Percentiles rank a stretch among this genome's conserved stretches.
Conservation (phyloP, 352 stramenopile species). For the Phytophthora palmivora region DNA sequence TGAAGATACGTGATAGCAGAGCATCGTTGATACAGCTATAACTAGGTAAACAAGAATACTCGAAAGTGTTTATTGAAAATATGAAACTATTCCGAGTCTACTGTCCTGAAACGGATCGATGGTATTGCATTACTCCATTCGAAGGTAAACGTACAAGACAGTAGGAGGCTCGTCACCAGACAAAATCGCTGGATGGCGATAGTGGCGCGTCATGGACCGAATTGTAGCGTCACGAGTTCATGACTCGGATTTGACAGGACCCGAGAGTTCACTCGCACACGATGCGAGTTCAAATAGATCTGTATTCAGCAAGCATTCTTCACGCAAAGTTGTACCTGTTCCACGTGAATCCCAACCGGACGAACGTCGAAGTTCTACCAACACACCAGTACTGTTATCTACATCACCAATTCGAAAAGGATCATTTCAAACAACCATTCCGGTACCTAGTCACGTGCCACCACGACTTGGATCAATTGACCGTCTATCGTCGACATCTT, state of each 20-base stretch:
- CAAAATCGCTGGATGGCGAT: slow-evolving; percentile 7
- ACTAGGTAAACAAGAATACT: background rate
- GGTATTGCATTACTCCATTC: background rate
- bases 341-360: no score
- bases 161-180: background rate
- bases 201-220: slow-evolving; percentile 22
- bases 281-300: slow-evolving; percentile 1
- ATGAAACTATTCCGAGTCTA: background rate
- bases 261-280: slow-evolving; percentile 13
- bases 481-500: slow-evolving; percentile 25
- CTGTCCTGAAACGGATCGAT: slow-evolving; percentile 16
- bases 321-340: slow-evolving; percentile 24
- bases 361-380: slow-evolving; percentile 3
- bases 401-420: slow-evolving; percentile 15
- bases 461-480: slow-evolving; percentile 19
- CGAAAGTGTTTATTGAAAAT: no score
- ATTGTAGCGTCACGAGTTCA: slow-evolving; percentile 12
- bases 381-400: background rate
- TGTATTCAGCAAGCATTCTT: slow-evolving; percentile 8
- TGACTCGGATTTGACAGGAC: slow-evolving; percentile 6
- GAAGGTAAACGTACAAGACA: no score
- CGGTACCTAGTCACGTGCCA: slow-evolving; percentile 17
- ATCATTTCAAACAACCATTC: slow-evolving; percentile 27
- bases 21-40: no score
- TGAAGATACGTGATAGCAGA: slow-evolving; percentile 18